These are phyloP conservation scores for Piper longum DNA, from an alignment of 164 flowering plant genomes.

Conservation along the genomic window DNA sequence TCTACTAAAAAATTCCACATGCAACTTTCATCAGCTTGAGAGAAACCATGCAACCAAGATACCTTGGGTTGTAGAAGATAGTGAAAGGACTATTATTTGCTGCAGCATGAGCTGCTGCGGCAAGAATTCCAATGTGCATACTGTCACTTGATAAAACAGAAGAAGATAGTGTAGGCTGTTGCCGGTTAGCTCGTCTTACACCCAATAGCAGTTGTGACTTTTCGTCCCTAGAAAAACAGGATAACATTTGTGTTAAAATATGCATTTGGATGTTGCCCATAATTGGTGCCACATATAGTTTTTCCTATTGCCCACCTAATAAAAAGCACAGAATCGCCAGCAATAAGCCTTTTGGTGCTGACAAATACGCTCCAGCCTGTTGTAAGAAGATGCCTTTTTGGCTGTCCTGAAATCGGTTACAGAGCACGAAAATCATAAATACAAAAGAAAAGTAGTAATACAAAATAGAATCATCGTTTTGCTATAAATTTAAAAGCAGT, in stretches of 20 bases:
- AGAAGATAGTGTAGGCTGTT: slow-evolving; percentile 77
- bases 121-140: slow-evolving; percentile 97
- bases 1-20: no score
- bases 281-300: background rate
- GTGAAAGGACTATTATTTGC: slow-evolving; percentile 88
- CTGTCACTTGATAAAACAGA: slow-evolving; percentile 96
- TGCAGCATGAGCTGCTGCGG: slow-evolving; percentile 98
- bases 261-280: background rate
- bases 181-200: slow-evolving; percentile 70
- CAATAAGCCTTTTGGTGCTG: slow-evolving; percentile 78
- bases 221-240: slow-evolving; percentile 50
- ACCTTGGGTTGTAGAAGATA: slow-evolving; percentile 94
- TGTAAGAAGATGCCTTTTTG: slow-evolving; percentile 84
- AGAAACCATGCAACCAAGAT: background rate
- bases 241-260: background rate
- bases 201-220: slow-evolving; percentile 83
- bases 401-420: slow-evolving; percentile 52
- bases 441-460: no score
- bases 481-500: no score
- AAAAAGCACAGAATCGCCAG: slow-evolving; percentile 93
- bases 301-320: slow-evolving; percentile 40
- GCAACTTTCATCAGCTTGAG: background rate
- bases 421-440: no score
- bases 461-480: no score
- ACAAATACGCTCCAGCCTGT: slow-evolving; percentile 99